Percentiles rank a stretch among this genome's conserved stretches.
Evolutionary conservation across 2,329 filamentous ascomycete species (phyloP).

Genomic region (Monilinia laxa): DNA sequence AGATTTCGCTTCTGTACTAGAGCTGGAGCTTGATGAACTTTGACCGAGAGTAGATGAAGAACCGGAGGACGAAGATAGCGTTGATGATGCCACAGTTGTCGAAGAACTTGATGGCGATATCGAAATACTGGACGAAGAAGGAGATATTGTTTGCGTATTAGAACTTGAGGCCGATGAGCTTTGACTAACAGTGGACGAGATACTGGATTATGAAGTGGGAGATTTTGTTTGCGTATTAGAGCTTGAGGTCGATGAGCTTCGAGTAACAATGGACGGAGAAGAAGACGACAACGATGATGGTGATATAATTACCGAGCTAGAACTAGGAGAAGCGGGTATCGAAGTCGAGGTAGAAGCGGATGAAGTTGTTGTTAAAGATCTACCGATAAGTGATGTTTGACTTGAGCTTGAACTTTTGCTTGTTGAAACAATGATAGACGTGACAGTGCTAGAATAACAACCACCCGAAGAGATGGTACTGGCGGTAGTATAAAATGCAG

Average conservation of each 20-base stretch:
- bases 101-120: neutral
- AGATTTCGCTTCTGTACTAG: neutral
- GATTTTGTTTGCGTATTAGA: neutral
- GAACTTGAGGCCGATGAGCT: neutral
- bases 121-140: neutral
- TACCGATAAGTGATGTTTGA: neutral
- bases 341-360: neutral
- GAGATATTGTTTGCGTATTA: neutral
- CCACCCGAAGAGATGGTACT: neutral
- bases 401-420: neutral
- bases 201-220: neutral
- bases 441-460: neutral
- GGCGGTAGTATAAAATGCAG: neutral
- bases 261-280: neutral
- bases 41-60: neutral
- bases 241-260: neutral
- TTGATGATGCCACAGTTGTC: neutral
- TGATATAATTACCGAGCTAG: neutral
- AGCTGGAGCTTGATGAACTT: neutral
- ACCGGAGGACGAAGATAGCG: neutral
- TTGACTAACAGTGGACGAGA: neutral
- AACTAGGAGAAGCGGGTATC: neutral
- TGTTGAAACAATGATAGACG: neutral
- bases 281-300: neutral
- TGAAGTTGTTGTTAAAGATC: neutral